phyloP scores from a whole-genome alignment of 345 rosid species.

The Eucalyptus erythrocorys region DNA sequence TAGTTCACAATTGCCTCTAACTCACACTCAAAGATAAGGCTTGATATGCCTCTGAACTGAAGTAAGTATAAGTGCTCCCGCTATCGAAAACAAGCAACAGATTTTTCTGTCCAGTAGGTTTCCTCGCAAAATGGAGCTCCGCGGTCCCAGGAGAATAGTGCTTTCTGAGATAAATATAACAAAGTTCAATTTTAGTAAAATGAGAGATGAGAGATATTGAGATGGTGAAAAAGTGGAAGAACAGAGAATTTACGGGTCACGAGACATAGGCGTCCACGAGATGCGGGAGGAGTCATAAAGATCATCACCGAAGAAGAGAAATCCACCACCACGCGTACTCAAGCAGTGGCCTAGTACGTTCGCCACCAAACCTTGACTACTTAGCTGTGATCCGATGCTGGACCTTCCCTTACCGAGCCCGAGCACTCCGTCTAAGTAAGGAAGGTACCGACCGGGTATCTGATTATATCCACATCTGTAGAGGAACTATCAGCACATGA shows the following conservation, averaged over 20 bases:
- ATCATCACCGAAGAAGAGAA: conserved; percentile 75
- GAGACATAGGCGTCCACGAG: conserved; percentile 71
- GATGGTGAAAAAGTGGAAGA: neutral
- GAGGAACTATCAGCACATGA: neutral
- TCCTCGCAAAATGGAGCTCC: conserved; percentile 51
- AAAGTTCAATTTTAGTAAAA: neutral
- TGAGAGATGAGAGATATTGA: neutral
- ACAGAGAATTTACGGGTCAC: conserved; percentile 25
- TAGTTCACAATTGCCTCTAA: neutral
- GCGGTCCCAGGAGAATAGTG: conserved; percentile 72
- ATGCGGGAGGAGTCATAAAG: conserved; percentile 57
- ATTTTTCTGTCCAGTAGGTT: conserved; percentile 44
- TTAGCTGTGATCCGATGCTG: conserved; percentile 75
- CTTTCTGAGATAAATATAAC: conserved; percentile 25
- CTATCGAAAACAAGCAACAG: conserved; percentile 51
- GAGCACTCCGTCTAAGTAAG: conserved; percentile 79
- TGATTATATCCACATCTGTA: conserved; percentile 87
- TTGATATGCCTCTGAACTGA: conserved; percentile 50
- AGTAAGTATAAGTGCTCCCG: conserved; percentile 89
- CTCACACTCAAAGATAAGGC: conserved; percentile 38
- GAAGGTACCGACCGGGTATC: conserved; percentile 35
- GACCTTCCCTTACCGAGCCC: conserved; percentile 87
- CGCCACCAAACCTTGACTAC: conserved; percentile 37
- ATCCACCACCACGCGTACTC: conserved; percentile 75
- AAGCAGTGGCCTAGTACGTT: conserved; percentile 87